These are phyloP conservation scores for Boeremia lycopersici DNA, from an alignment of 2,329 filamentous ascomycete species.

Conservation along the genomic window DNA sequence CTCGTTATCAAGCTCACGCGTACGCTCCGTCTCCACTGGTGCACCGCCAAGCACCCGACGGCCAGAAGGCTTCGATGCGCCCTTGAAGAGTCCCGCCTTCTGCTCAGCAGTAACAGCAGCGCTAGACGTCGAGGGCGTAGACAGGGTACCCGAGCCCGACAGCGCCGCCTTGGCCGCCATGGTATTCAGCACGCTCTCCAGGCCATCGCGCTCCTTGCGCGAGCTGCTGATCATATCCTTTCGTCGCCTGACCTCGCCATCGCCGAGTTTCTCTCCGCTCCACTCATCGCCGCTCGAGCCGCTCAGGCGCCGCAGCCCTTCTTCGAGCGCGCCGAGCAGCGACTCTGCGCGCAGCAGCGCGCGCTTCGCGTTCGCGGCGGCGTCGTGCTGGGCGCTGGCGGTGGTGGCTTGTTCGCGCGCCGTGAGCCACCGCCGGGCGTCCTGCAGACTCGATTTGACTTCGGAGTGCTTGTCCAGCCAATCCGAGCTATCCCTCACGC, in stretches of 20 bases:
- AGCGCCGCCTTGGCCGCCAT: slow-evolving; percentile 59
- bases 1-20: slow-evolving; percentile 75
- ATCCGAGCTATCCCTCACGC: slow-evolving; percentile 58
- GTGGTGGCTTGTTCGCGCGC: slow-evolving; percentile 67
- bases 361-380: slow-evolving; percentile 75
- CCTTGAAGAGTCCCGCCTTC: slow-evolving; percentile 46
- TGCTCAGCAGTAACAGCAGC: slow-evolving; percentile 43
- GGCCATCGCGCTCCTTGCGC: slow-evolving; percentile 74
- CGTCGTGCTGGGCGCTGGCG: slow-evolving; percentile 68
- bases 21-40: slow-evolving; percentile 75
- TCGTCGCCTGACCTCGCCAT: slow-evolving; percentile 75
- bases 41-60: slow-evolving; percentile 76
- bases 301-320: slow-evolving; percentile 61
- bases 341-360: slow-evolving; percentile 72
- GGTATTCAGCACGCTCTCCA: slow-evolving; percentile 74
- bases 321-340: slow-evolving; percentile 67
- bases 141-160: slow-evolving; percentile 42
- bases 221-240: slow-evolving; percentile 73
- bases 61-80: slow-evolving; percentile 40
- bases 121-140: slow-evolving; percentile 38
- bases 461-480: slow-evolving; percentile 80
- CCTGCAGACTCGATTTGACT: slow-evolving; percentile 72
- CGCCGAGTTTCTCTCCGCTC: slow-evolving; percentile 62
- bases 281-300: slow-evolving; percentile 47
- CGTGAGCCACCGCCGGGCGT: slow-evolving; percentile 69